These are phyloP conservation scores for Backusella tuberculispora DNA, from an alignment of 192 early-diverging fungal species.

Conservation along the genomic window DNA sequence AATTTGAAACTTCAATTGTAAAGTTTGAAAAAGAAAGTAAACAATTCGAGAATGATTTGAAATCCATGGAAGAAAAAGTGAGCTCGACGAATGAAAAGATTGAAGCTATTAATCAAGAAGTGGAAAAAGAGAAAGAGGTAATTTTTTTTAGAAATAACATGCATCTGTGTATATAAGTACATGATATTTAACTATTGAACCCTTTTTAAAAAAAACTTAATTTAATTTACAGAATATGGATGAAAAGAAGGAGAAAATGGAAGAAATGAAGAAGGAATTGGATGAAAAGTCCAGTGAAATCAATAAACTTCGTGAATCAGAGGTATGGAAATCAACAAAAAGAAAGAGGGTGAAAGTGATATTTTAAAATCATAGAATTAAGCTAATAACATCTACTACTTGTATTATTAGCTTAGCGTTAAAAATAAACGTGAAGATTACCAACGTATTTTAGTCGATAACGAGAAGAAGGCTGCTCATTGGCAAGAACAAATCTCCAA, in stretches of 20 bases:
- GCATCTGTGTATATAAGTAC: not conserved
- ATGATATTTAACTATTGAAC: too few relatives aligned
- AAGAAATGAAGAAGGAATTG: constrained; percentile 66
- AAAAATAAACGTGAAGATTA: constrained; percentile 70
- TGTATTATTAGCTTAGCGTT: constrained; percentile 44
- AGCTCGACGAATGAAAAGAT: constrained; percentile 31
- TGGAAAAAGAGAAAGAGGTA: constrained; percentile 22
- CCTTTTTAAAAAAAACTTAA: not conserved
- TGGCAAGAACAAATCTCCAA: constrained; percentile 50
- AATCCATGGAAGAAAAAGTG: constrained; percentile 43
- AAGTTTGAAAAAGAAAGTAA: constrained; percentile 68
- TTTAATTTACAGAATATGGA: constrained; percentile 54
- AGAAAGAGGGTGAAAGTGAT: not conserved
- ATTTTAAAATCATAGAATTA: too few relatives aligned
- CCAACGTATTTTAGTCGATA: constrained; percentile 60
- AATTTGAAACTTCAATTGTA: constrained; percentile 65
- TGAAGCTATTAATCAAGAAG: constrained; percentile 23
- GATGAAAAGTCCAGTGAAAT: constrained; percentile 67
- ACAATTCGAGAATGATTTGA: constrained; percentile 50
- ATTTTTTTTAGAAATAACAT: not conserved
- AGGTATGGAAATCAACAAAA: constrained; percentile 53
- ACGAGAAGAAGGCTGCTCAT: constrained; percentile 60
- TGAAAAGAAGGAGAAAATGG: constrained; percentile 69
- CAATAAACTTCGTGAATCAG: constrained; percentile 66
- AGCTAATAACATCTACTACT: constrained; percentile 9